Conservation (phyloP, 2,329 filamentous ascomycete genomes). For the Colletotrichum ledebouriae region DNA sequence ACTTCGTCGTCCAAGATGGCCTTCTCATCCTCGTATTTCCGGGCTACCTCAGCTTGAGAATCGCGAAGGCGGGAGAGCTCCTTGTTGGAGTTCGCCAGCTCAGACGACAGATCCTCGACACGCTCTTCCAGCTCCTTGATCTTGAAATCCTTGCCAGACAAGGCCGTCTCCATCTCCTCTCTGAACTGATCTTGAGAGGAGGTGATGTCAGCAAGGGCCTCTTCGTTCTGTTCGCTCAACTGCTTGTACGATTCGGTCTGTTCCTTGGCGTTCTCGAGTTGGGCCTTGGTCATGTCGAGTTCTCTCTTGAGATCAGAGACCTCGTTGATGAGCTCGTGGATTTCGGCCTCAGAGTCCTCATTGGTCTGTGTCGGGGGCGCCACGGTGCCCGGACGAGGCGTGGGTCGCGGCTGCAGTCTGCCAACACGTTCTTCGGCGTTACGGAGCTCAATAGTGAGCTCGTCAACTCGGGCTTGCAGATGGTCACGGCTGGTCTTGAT, state of each 20-base stretch:
- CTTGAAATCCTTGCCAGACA: constrained; percentile 82
- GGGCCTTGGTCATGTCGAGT: constrained; percentile 82
- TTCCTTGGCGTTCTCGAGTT: constrained; percentile 84
- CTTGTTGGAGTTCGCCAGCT: constrained; percentile 84
- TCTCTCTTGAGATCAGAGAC: constrained; percentile 89
- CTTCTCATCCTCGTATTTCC: constrained; percentile 85
- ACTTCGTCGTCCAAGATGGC: constrained; percentile 83
- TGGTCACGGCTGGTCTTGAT: constrained; percentile 91
- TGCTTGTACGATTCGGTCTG: constrained; percentile 90
- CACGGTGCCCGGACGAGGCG: constrained; percentile 66
- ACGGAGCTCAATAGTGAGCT: constrained; percentile 88
- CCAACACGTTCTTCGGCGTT: constrained; percentile 90
- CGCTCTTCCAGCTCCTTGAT: constrained; percentile 87
- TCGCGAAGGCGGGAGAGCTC: constrained; percentile 86
- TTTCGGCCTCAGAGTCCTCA: constrained; percentile 69
- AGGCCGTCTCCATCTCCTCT: constrained; percentile 83
- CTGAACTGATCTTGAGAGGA: constrained; percentile 87
- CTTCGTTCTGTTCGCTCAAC: constrained; percentile 88
- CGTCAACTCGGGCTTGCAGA: constrained; percentile 88
- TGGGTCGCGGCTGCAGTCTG: constrained; percentile 84
- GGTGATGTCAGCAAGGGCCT: constrained; percentile 83
- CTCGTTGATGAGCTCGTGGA: constrained; percentile 86
- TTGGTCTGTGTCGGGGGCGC: constrained; percentile 60
- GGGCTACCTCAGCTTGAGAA: constrained; percentile 80
- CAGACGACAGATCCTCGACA: constrained; percentile 84